Conservation (phyloP, 1,139 yeast species). For the Blastobotrys elegans region DNA sequence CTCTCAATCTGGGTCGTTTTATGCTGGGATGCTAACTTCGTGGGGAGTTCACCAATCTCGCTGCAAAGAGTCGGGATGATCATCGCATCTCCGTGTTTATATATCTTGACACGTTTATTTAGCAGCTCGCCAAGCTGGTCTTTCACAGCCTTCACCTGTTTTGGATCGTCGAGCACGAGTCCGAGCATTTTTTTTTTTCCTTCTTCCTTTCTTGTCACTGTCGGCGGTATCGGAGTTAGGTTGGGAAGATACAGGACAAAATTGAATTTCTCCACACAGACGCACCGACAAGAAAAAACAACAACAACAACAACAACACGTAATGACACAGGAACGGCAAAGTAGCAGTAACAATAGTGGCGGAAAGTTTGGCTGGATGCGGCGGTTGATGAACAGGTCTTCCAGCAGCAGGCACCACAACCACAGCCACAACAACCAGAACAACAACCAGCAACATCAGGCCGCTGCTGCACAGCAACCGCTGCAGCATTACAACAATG, state of each 20-base stretch:
- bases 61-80: constrained; percentile 12
- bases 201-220: not conserved
- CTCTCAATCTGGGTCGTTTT: not conserved
- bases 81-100: constrained; percentile 6
- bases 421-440: not conserved
- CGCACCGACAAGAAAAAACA: not conserved
- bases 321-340: constrained; percentile 1
- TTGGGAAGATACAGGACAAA: not conserved
- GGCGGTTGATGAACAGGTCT: constrained; percentile 19
- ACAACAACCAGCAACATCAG: not conserved
- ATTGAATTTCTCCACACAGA: constrained; percentile 4
- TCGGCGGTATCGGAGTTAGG: not conserved
- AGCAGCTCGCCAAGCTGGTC: constrained; percentile 25
- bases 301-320: not conserved
- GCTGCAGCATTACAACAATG: not conserved
- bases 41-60: constrained; percentile 1
- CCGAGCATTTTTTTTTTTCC: constrained; percentile 3
- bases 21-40: not conserved
- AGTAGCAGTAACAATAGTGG: constrained; percentile 12
- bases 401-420: constrained; percentile 6
- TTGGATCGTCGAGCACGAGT: constrained; percentile 13
- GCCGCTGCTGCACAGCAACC: too few species aligned
- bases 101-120: constrained; percentile 11
- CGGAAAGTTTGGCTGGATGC: constrained; percentile 24
- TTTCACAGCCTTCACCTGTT: constrained; percentile 29